Conservation (phyloP, 371 early-diverging fungal species). For the Mucor racemosus region DNA sequence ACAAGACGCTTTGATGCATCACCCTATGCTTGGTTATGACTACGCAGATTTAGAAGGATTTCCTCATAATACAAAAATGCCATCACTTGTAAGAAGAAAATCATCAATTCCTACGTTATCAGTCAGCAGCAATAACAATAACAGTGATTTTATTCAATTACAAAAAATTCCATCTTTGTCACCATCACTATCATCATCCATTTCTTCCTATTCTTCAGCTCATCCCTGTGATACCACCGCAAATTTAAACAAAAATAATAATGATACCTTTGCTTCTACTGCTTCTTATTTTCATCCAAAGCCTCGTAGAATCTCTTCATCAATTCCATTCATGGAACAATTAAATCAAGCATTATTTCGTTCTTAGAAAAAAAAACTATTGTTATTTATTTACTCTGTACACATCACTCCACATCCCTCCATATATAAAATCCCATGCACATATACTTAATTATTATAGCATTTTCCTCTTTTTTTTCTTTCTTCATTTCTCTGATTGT, state of each 20-base stretch:
- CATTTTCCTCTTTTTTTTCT: neutral
- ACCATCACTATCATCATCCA: constrained; percentile 26
- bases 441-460: neutral
- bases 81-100: constrained; percentile 21
- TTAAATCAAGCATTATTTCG: constrained; percentile 26
- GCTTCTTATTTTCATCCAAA: constrained; percentile 20
- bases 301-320: constrained; percentile 15
- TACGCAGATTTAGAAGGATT: constrained; percentile 40
- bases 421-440: neutral
- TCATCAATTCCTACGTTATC: constrained; percentile 11
- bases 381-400: neutral
- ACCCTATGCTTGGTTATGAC: constrained; percentile 40
- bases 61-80: constrained; percentile 18
- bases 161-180: constrained; percentile 22
- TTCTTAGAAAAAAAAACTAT: constrained; percentile 6
- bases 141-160: constrained; percentile 3
- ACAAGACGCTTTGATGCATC: constrained; percentile 37
- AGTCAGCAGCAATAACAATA: neutral
- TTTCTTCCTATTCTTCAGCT: constrained; percentile 16
- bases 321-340: constrained; percentile 24
- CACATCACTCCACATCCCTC: neutral
- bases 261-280: neutral
- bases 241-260: constrained; percentile 1
- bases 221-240: constrained; percentile 1
- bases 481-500: neutral